phyloP scores from a whole-genome alignment of 1,284 basidiomycete genomes.

The Trichosporon coremiiforme region DNA sequence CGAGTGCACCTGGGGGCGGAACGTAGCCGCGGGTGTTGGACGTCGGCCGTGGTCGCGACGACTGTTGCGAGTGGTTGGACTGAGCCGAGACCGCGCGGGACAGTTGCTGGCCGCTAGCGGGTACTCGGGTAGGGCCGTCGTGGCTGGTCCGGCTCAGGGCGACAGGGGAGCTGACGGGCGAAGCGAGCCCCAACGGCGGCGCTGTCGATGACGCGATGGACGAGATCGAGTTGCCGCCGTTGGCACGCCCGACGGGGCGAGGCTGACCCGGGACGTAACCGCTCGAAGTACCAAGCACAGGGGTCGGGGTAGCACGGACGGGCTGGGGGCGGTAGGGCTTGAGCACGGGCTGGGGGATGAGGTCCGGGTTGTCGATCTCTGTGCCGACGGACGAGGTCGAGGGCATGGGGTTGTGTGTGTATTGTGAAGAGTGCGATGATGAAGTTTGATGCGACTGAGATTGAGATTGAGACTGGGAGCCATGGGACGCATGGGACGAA shows the following conservation, averaged over 20 bases:
- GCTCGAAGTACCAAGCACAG: constrained; percentile 15
- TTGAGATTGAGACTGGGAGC: neutral
- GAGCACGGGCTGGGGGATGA: constrained; percentile 33
- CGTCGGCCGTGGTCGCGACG: neutral
- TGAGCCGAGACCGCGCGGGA: constrained; percentile 8
- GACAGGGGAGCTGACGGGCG: constrained; percentile 7
- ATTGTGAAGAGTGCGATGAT: constrained; percentile 6
- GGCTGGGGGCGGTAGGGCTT: constrained; percentile 45
- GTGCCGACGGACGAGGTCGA: constrained; percentile 16
- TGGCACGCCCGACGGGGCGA: constrained; percentile 42
- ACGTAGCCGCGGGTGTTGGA: constrained; percentile 18
- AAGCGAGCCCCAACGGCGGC: constrained; percentile 1
- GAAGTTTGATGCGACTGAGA: constrained; percentile 7
- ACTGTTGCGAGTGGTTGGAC: constrained; percentile 14
- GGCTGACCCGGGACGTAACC: constrained; percentile 51
- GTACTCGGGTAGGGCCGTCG: constrained; percentile 3
- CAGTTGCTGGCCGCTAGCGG: constrained; percentile 11
- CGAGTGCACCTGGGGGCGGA: constrained; percentile 21
- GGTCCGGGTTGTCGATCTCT: constrained; percentile 6
- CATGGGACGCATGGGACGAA: constrained; percentile 2
- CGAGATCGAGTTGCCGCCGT: constrained; percentile 20
- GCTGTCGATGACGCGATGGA: constrained; percentile 21
- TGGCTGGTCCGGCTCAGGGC: neutral
- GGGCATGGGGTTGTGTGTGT: constrained; percentile 19
- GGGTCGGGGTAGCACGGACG: constrained; percentile 39